A percentile compares a stretch with the other conserved stretches of the same genome.
Conservation (phyloP, 257 asterid genomes). For the Solanum gandarillasii region DNA sequence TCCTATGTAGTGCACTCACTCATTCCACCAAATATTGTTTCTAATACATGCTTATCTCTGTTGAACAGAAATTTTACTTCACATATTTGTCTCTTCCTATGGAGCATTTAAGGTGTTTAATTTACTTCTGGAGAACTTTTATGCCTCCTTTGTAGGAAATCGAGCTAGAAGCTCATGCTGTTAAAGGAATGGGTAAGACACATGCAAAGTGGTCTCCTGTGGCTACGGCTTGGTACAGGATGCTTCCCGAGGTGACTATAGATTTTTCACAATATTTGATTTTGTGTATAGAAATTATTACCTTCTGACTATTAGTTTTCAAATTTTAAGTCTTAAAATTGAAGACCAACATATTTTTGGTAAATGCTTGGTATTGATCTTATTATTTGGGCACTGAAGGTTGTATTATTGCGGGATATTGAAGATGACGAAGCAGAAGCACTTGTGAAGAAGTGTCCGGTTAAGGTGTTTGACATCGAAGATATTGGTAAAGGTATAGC, state of each 20-base stretch:
- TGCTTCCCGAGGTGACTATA: slow-evolving; percentile 86
- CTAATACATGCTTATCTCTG: not conserved
- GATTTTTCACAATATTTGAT: not conserved
- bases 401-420: slow-evolving; percentile 63
- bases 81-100: not conserved
- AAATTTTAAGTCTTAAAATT: not conserved
- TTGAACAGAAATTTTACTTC: not conserved
- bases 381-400: slow-evolving; percentile 19
- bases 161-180: slow-evolving; percentile 97
- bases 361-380: not conserved
- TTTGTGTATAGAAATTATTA: not conserved
- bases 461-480: slow-evolving; percentile 83
- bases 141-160: slow-evolving; percentile 52
- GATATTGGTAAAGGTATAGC: slow-evolving; percentile 64
- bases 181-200: slow-evolving; percentile 86
- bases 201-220: slow-evolving; percentile 99
- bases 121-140: not conserved
- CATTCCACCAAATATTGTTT: not conserved
- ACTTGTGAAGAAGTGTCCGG: slow-evolving; percentile 79
- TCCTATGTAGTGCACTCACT: not conserved
- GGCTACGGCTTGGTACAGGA: slow-evolving; percentile 97
- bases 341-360: not conserved
- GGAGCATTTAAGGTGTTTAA: not conserved
- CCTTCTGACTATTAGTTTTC: not conserved
- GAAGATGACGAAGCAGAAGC: slow-evolving; percentile 68